Evolutionary conservation across 1,284 basidiomycete genomes (phyloP).

Genomic region (Wolfiporia cocos): DNA sequence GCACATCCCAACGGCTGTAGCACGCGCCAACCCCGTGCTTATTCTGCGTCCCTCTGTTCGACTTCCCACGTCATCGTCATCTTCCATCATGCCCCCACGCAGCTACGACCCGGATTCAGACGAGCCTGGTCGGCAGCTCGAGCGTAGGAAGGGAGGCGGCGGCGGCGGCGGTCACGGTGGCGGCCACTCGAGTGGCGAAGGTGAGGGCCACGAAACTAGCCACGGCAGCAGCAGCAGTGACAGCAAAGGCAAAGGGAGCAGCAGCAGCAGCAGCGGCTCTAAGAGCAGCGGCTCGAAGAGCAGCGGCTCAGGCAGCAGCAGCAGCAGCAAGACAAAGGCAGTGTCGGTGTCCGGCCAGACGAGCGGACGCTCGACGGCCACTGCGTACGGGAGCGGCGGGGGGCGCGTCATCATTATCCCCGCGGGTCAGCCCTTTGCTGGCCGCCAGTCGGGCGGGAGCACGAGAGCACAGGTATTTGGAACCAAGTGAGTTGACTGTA

Average conservation of each 20-base stretch:
- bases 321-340: too few relatives aligned
- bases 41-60: too few relatives aligned
- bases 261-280: too few relatives aligned
- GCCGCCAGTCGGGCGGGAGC: constrained; percentile 36
- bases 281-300: too few relatives aligned
- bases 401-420: constrained; percentile 30
- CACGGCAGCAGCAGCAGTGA: constrained; percentile 6
- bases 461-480: constrained; percentile 33
- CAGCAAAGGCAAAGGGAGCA: constrained; percentile 17
- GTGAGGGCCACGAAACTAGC: constrained; percentile 15
- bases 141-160: too few relatives aligned
- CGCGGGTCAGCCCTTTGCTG: constrained; percentile 35
- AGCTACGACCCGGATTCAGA: too few relatives aligned
- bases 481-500: constrained; percentile 32
- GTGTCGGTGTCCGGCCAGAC: constrained; percentile 25
- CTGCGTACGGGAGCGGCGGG: constrained; percentile 33
- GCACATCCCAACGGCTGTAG: too few relatives aligned
- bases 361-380: constrained; percentile 19
- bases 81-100: too few relatives aligned
- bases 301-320: too few relatives aligned
- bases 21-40: too few relatives aligned
- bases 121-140: too few relatives aligned
- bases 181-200: constrained; percentile 2
- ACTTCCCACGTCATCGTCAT: too few relatives aligned
- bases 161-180: constrained; percentile 6